Percentiles rank a stretch among this genome's conserved stretches.
These are phyloP conservation scores for Lactifluus piperatus DNA, from an alignment of 768 basidiomycete genomes.

Conservation along the genomic window DNA sequence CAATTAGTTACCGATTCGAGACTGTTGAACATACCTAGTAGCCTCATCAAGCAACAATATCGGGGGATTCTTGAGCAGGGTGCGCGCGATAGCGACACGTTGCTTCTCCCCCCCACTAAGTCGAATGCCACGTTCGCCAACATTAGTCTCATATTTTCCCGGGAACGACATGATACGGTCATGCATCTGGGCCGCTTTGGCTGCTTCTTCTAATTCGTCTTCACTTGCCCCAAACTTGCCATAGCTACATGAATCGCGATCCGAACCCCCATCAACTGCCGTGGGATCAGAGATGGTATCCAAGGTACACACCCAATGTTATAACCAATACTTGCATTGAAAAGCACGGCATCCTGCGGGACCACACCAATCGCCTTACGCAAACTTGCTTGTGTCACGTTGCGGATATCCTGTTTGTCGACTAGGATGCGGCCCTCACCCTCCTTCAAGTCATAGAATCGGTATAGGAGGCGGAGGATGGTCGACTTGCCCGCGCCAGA, in stretches of 20 bases:
- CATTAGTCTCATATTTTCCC: conserved; percentile 47
- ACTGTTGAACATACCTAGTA: conserved; percentile 41
- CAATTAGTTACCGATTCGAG: not conserved
- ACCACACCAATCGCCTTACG: conserved; percentile 49
- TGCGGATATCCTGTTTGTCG: conserved; percentile 81
- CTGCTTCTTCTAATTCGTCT: conserved; percentile 73
- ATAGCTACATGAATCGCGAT: conserved; percentile 36
- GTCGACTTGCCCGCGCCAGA: conserved; percentile 80
- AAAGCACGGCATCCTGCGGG: conserved; percentile 62
- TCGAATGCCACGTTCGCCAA: conserved; percentile 84
- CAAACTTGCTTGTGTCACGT: conserved; percentile 43
- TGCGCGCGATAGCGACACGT: conserved; percentile 80
- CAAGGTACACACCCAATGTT: conserved; percentile 52
- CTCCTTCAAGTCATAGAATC: conserved; percentile 82
- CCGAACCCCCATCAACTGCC: not conserved
- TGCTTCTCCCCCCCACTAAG: conserved; percentile 88
- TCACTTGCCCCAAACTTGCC: conserved; percentile 62
- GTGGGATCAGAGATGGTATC: not conserved
- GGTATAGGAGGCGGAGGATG: conserved; percentile 77
- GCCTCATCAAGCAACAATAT: conserved; percentile 75
- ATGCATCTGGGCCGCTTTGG: conserved; percentile 80
- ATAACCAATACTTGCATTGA: conserved; percentile 62
- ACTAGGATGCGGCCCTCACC: conserved; percentile 76
- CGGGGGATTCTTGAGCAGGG: conserved; percentile 70
- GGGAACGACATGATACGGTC: conserved; percentile 79